Evolutionary conservation across 352 stramenopile species (phyloP), one percentile per base, ranked within the genome.

Genomic region (Phytophthora citricola): DNA sequence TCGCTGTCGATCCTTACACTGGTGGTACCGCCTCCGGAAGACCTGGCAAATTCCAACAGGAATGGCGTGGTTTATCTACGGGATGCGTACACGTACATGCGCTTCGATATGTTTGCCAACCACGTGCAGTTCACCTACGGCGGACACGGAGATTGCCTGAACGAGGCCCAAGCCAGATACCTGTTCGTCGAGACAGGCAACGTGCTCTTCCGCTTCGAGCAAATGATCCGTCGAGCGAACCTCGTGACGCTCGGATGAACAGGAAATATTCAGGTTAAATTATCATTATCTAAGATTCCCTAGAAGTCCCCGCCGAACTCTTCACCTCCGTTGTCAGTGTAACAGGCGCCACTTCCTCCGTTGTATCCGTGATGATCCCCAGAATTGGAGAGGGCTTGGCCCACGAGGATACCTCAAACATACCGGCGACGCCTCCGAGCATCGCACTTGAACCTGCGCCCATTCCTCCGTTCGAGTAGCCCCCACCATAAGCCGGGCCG

Each of bases 61-160:
- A 71, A 73, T 26, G 70, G 70, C 8, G 62, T 81, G n/a, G 43
- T 73, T 17, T 81, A 79, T 55, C 65, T 84, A 32, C 66, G 65
- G 20, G 58, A 79, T 11, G 73, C 65, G 17, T 81, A 69, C 60
- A 84, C 76, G 24, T 84, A 83, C 50, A 78, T 84, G 39, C 66
- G 58, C n/a, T 80, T 84, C 49, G 58, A 72, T 4, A 77, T 77
- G 69, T 73, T 68, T 50, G 51, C 61, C 26, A 58, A 64, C 22
- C 59, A 73, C 47, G 63, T 84, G 10, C 69, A 84, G 41, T 63
- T 84, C 53, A 75, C 70, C 27, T 81, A 84, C 36, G 76, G 76
- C 3, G 73, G 73, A 3, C 64, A 76, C 14, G 64, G 65, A 46
- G 66, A 84, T 26, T 75, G 68, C 38, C 58, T 74, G 3, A 78